These are phyloP conservation scores for Hymenoscyphus salicellus DNA, from an alignment of 2,329 filamentous ascomycete genomes.

Conservation along the genomic window DNA sequence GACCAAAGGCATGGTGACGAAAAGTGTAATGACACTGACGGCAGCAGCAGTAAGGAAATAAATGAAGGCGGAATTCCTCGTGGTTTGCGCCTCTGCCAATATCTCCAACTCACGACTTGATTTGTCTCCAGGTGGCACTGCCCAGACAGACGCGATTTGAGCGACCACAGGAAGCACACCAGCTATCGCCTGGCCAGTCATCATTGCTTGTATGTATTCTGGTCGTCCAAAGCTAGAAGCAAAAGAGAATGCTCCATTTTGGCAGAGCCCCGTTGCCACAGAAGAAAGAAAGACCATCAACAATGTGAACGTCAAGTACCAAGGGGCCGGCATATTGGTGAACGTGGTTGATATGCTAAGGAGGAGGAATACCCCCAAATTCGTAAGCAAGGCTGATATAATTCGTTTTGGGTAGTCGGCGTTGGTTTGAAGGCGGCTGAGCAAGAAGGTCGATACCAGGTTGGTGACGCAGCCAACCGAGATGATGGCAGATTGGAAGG, in stretches of 20 bases:
- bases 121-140: slow-evolving; percentile 49
- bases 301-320: slow-evolving; percentile 80
- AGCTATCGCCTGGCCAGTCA: slow-evolving; percentile 89
- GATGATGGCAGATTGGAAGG: slow-evolving; percentile 88
- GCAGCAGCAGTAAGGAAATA: slow-evolving; percentile 87
- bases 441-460: slow-evolving; percentile 68
- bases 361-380: slow-evolving; percentile 71
- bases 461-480: slow-evolving; percentile 84
- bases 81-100: slow-evolving; percentile 21
- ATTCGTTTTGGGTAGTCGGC: slow-evolving; percentile 90
- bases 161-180: slow-evolving; percentile 85
- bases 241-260: slow-evolving; percentile 93
- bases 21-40: slow-evolving; percentile 67
- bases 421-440: slow-evolving; percentile 75
- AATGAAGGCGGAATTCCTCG: slow-evolving; percentile 72
- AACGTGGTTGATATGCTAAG: slow-evolving; percentile 78
- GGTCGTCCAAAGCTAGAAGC: slow-evolving; percentile 78
- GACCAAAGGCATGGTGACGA: slow-evolving; percentile 72
- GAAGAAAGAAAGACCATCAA: slow-evolving; percentile 77
- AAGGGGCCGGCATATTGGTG: slow-evolving; percentile 55
- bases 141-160: slow-evolving; percentile 79
- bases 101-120: slow-evolving; percentile 15
- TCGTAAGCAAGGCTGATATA: slow-evolving; percentile 70
- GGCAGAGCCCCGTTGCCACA: slow-evolving; percentile 77
- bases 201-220: slow-evolving; percentile 93